Conservation (phyloP, 352 stramenopile genomes). For the Pythium phragmitis region DNA sequence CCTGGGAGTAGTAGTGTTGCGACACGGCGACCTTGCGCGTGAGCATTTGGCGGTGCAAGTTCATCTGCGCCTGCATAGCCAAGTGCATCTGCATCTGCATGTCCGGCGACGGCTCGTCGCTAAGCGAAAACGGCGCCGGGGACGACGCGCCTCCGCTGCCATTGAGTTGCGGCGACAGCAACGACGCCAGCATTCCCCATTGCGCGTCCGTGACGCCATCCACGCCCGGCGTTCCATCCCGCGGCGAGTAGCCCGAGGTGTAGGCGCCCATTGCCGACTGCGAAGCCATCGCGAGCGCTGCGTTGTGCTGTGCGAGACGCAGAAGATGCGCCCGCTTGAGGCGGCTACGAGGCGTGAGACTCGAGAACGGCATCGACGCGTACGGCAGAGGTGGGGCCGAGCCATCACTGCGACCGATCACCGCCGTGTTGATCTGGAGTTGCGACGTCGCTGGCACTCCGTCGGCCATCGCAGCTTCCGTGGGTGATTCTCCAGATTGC, state of each 20-base stretch:
- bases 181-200: conserved; percentile 70
- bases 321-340: conserved; percentile 4
- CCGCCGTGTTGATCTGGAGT: conserved; percentile 1
- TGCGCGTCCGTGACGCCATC: conserved; percentile 55
- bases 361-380: conserved; percentile 8
- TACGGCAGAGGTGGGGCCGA: background rate
- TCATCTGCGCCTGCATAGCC: conserved; percentile 90
- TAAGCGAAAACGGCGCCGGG: conserved; percentile 60
- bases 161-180: conserved; percentile 67
- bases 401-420: background rate
- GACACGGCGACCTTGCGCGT: conserved; percentile 78
- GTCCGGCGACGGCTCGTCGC: conserved; percentile 37
- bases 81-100: conserved; percentile 85
- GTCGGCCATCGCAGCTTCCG: background rate
- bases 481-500: background rate
- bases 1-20: conserved; percentile 43
- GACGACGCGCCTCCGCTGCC: conserved; percentile 18
- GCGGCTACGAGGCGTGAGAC: conserved; percentile 4
- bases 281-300: background rate
- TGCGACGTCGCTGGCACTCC: background rate
- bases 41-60: conserved; percentile 85
- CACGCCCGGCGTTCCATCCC: background rate
- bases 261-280: background rate
- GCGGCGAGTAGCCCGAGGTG: background rate
- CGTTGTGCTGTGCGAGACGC: conserved; percentile 4